These are phyloP conservation scores for Fusarium udum DNA, from an alignment of 2,329 filamentous ascomycete species.

Conservation along the genomic window DNA sequence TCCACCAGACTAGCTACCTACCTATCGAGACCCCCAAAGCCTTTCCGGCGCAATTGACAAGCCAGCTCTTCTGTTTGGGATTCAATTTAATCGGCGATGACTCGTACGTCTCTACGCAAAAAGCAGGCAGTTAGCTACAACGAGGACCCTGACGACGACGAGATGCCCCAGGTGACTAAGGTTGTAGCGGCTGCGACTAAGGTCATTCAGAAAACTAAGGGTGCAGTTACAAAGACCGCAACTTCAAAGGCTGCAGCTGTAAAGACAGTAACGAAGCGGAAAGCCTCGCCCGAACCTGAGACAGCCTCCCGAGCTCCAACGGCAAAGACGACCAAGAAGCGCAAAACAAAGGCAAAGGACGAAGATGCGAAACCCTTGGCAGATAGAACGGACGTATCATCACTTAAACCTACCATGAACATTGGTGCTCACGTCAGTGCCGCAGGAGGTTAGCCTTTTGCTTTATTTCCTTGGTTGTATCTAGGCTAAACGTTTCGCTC, in stretches of 20 bases:
- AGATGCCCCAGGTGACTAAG: conserved; percentile 25
- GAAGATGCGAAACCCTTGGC: conserved; percentile 70
- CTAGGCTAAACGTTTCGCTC: neutral
- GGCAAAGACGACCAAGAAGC: conserved; percentile 54
- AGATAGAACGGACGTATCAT: conserved; percentile 69
- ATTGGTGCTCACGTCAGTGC: conserved; percentile 93
- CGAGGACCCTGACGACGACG: conserved; percentile 41
- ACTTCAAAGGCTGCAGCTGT: conserved; percentile 35
- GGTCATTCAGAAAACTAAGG: conserved; percentile 44
- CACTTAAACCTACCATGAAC: conserved; percentile 76
- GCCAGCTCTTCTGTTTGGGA: neutral
- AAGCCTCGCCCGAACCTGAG: conserved; percentile 42
- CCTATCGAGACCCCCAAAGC: no score
- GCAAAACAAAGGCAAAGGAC: conserved; percentile 51
- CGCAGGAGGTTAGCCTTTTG: conserved; percentile 77
- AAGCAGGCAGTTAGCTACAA: conserved; percentile 47
- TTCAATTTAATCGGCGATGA: conserved; percentile 40
- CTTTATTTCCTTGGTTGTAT: conserved; percentile 4
- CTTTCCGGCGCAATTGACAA: neutral
- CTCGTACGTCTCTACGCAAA: conserved; percentile 48
- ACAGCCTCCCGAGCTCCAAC: conserved; percentile 31
- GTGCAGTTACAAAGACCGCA: conserved; percentile 31
- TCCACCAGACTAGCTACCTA: neutral
- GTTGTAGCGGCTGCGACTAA: conserved; percentile 33
- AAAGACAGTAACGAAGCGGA: conserved; percentile 46